Evolutionary conservation across 1,139 yeast genomes (phyloP), one percentile per base, ranked within the genome.

Genomic region (Zygosaccharomyces pseudobailii): DNA sequence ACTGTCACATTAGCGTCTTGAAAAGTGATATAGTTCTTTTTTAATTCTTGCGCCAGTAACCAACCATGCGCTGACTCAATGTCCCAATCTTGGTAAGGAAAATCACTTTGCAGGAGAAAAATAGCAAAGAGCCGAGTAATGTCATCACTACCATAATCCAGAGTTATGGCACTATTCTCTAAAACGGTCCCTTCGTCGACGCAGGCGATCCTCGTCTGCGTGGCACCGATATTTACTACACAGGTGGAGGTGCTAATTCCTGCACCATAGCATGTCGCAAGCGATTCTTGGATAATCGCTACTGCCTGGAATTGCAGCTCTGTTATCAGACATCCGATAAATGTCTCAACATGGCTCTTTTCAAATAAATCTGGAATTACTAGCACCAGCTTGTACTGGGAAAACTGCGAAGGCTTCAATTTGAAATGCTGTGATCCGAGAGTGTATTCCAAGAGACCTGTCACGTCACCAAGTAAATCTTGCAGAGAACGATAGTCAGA

Each of bases 211-310:
- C 84, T 79, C 1, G 96, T 87, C 23, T 87, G 81, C 48, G 84
- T 85, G 0, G 96, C 86, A 2, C 98, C 98, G 39, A 92, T 84
- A 65, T 92, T 97, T 36, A 94, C 82, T 20, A 94, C 90, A 68
- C 97, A 90, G 3, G 69, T 58, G 0, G 96, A 95, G 20, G 87
- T 78, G 30, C 94, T 80, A 6, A 92, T 82, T 27, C 98, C 98
- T 0, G 97, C 94, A 22, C 98, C 98, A 72, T 89, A 92, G 2
- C 96, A 87, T 0, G 97, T 92, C 1, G 95, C 92, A 27, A 92
- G 79, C 3, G 95, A 78, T 66, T 92, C 98, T 63, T 92, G 97
- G 46, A 92, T 76, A 3, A 92, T 70, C 0, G 92, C 84, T 1
- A 88, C 84, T 45, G 81, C 80, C 40, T 80, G 79, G 60, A 92